Conservation (phyloP, 345 rosid species). For the Aurinia saxatilis region DNA sequence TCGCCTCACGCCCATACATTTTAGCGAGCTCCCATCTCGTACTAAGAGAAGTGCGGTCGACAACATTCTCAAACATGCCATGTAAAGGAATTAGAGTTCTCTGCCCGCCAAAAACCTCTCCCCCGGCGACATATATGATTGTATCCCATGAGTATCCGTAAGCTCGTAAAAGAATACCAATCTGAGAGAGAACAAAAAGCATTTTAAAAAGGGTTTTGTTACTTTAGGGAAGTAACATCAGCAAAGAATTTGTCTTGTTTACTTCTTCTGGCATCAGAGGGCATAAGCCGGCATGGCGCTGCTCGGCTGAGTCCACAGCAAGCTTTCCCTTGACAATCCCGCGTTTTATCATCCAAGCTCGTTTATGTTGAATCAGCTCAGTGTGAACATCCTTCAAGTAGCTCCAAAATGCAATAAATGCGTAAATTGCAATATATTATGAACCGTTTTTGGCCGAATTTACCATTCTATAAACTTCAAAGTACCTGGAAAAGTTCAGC, state of each 20-base stretch:
- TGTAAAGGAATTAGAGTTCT: slow-evolving; percentile 82
- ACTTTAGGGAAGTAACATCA: background rate
- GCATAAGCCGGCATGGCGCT: slow-evolving; percentile 69
- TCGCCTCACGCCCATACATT: slow-evolving; percentile 82
- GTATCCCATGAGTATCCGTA: slow-evolving; percentile 92
- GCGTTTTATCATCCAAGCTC: slow-evolving; percentile 90
- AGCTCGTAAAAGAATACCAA: slow-evolving; percentile 92
- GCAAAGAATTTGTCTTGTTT: background rate
- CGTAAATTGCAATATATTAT: background rate
- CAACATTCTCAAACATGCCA: slow-evolving; percentile 83
- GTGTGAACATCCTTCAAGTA: slow-evolving; percentile 86
- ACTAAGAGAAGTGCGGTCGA: slow-evolving; percentile 86
- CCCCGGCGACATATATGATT: slow-evolving; percentile 77
- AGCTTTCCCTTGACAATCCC: slow-evolving; percentile 75
- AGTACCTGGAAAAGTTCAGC: slow-evolving; percentile 99
- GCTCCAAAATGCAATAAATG: slow-evolving; percentile 46
- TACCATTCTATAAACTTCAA: background rate
- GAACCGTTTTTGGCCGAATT: background rate
- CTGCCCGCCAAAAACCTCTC: slow-evolving; percentile 97
- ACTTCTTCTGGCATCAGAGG: slow-evolving; percentile 98
- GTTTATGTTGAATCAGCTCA: slow-evolving; percentile 90
- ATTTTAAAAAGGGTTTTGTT: background rate
- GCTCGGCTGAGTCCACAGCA: slow-evolving; percentile 50
- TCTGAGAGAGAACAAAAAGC: slow-evolving; percentile 34
- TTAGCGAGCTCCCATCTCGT: slow-evolving; percentile 79